Evolutionary conservation across 2,329 filamentous ascomycete species (phyloP).

Genomic region (Fusarium longipes): DNA sequence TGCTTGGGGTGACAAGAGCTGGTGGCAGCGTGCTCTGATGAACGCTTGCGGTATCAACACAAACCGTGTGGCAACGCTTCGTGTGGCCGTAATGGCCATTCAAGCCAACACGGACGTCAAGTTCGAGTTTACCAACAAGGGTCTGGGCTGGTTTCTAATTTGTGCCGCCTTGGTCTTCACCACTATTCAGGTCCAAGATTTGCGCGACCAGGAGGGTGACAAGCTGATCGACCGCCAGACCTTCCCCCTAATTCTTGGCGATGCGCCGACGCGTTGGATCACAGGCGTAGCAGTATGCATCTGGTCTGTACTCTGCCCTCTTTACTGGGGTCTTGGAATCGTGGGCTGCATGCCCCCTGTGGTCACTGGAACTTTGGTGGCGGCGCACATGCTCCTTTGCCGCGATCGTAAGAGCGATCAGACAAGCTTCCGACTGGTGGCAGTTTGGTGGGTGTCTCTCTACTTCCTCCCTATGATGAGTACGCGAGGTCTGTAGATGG

Average conservation of each 20-base stretch:
- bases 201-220: conserved; percentile 43
- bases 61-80: conserved; percentile 36
- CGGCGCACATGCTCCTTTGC: conserved; percentile 31
- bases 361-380: conserved; percentile 6
- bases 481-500: conserved; percentile 5
- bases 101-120: not conserved
- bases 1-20: conserved; percentile 46
- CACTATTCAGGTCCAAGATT: conserved; percentile 43
- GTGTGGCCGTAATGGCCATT: conserved; percentile 21
- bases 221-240: conserved; percentile 39
- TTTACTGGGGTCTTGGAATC: conserved; percentile 29
- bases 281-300: conserved; percentile 25
- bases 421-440: conserved; percentile 32
- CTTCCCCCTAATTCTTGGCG: conserved; percentile 40
- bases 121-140: conserved; percentile 32
- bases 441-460: conserved; percentile 34
- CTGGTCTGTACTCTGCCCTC: conserved; percentile 37
- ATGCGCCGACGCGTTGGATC: conserved; percentile 35
- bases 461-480: conserved; percentile 36
- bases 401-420: conserved; percentile 22
- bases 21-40: conserved; percentile 42
- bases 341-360: conserved; percentile 14
- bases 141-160: conserved; percentile 34
- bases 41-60: conserved; percentile 39
- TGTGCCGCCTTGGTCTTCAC: conserved; percentile 40